These are phyloP conservation scores for Fusarium bulbicola DNA, from an alignment of 2,329 filamentous ascomycete genomes.

Conservation along the genomic window DNA sequence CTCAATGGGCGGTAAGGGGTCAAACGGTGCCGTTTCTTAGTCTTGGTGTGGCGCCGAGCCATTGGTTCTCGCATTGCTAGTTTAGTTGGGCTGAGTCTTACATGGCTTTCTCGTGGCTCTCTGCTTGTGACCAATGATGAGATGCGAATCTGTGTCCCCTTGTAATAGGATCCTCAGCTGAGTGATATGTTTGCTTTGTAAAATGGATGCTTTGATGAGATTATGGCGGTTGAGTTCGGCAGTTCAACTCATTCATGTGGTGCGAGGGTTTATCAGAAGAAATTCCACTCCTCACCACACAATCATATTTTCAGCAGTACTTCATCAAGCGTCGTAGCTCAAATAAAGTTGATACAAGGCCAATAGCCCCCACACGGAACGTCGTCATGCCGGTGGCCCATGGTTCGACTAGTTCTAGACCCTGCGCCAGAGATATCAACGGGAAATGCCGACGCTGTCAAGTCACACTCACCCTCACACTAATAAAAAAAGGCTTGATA, in stretches of 20 bases:
- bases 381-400: conserved; percentile 7
- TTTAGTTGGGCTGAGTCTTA: conserved; percentile 36
- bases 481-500: conserved; percentile 7
- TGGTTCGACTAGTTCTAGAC: conserved; percentile 17
- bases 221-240: not conserved
- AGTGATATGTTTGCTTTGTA: not conserved
- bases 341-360: conserved; percentile 2
- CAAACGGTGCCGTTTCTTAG: conserved; percentile 20
- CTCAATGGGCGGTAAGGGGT: conserved; percentile 15
- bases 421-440: conserved; percentile 3
- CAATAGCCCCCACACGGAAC: conserved; percentile 16
- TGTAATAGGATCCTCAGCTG: conserved; percentile 23
- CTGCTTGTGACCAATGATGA: conserved; percentile 11
- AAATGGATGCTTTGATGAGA: not conserved
- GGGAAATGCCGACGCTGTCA: conserved; percentile 23
- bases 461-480: conserved; percentile 4
- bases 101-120: conserved; percentile 36
- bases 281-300: not conserved
- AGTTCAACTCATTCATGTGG: not conserved
- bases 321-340: not conserved
- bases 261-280: not conserved
- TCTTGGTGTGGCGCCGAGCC: conserved; percentile 25
- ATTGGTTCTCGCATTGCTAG: conserved; percentile 30
- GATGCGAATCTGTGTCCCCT: not conserved
- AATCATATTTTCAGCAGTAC: not conserved